phyloP scores from a whole-genome alignment of 441 rosid species.

The Aleurites moluccanus region DNA sequence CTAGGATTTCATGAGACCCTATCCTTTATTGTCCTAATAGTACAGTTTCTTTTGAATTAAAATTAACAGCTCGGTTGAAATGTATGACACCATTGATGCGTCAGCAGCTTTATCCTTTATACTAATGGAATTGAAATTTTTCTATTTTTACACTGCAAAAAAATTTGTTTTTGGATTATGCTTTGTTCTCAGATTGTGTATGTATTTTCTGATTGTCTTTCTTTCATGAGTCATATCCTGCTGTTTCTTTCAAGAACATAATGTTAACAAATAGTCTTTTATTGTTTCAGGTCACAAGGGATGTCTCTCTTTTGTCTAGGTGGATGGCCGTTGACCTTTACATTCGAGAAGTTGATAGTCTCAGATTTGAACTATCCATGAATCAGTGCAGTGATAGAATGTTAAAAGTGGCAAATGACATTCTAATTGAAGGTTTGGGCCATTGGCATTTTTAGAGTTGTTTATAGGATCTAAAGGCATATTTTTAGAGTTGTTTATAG shows the following conservation, averaged over 20 bases:
- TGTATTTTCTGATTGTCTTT: not conserved
- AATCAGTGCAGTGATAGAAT: conserved; percentile 63
- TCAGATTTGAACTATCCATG: conserved; percentile 92
- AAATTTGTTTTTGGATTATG: conserved; percentile 8
- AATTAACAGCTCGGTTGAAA: too few species aligned
- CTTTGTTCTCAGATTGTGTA: not conserved
- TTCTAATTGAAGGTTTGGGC: conserved; percentile 77
- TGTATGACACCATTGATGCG: too few species aligned
- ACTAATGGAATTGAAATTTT: too few species aligned
- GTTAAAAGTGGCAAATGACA: conserved; percentile 71
- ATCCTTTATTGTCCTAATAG: too few species aligned
- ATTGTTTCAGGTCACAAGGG: conserved; percentile 80
- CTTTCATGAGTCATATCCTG: not conserved
- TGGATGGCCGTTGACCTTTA: conserved; percentile 98
- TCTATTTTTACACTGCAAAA: too few species aligned
- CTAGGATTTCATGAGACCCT: too few species aligned
- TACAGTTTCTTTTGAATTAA: too few species aligned
- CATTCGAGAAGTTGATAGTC: conserved; percentile 85
- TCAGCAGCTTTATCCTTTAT: too few species aligned
- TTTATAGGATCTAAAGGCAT: conserved; percentile 6
- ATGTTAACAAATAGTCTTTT: conserved; percentile 16
- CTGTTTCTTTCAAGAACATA: conserved; percentile 8
- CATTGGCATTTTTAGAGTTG: conserved; percentile 23
- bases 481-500: too few species aligned
- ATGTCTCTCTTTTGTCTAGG: conserved; percentile 91